phyloP scores from a whole-genome alignment of 345 rosid genomes.

The Euphorbia pulcherrima region DNA sequence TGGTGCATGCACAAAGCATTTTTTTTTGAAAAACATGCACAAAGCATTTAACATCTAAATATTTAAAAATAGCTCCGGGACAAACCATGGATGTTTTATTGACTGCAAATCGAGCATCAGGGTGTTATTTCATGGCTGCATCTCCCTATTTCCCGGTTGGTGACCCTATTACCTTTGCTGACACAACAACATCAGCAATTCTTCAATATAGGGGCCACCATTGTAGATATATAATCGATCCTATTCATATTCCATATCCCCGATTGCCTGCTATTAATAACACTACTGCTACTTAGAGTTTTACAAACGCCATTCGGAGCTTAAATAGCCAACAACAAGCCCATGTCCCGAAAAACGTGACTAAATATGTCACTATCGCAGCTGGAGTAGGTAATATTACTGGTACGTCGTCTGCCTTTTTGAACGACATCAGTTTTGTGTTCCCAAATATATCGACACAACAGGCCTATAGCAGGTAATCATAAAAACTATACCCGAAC shows the following conservation, averaged over 20 bases:
- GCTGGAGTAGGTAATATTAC: slow-evolving; percentile 22
- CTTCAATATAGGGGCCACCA: slow-evolving; percentile 45
- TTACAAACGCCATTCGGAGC: slow-evolving; percentile 14
- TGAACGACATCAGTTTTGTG: slow-evolving; percentile 41
- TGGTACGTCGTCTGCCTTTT: slow-evolving; percentile 28
- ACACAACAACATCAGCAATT: slow-evolving; percentile 82
- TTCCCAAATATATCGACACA: slow-evolving; percentile 24
- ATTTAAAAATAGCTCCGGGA: slow-evolving; percentile 64
- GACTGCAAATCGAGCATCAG: slow-evolving; percentile 60
- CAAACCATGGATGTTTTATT: slow-evolving; percentile 74
- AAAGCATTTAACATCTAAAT: slow-evolving; percentile 28
- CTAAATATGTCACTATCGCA: slow-evolving; percentile 17
- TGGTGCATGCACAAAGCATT: slow-evolving; percentile 28
- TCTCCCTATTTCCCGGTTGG: slow-evolving; percentile 39
- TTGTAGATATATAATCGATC: slow-evolving; percentile 1
- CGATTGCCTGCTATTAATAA: slow-evolving; percentile 24
- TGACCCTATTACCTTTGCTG: slow-evolving; percentile 40
- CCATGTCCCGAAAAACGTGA: slow-evolving; percentile 23
- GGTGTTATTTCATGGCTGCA: slow-evolving; percentile 76
- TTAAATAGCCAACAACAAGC: slow-evolving; percentile 27
- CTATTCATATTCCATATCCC: slow-evolving; percentile 24
- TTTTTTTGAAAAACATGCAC: too few relatives aligned
- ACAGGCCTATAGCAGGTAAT: slow-evolving; percentile 47
- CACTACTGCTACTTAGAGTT: slow-evolving; percentile 17
- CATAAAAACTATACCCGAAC: too few relatives aligned